These are phyloP conservation scores for Taiozyma sp. DNA, from an alignment of 1,139 yeast genomes.

Conservation along the genomic window DNA sequence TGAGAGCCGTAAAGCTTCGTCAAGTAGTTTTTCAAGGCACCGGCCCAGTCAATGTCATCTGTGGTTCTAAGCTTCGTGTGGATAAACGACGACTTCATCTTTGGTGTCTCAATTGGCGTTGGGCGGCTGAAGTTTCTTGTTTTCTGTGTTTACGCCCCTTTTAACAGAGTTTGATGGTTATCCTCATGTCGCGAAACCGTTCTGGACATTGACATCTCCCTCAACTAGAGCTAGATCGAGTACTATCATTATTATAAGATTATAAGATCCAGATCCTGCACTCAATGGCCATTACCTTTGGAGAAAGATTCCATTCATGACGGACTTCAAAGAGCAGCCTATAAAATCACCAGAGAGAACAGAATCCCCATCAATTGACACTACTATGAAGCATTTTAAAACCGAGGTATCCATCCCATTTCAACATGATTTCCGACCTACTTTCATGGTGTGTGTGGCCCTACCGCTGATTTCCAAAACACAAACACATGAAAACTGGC, in stretches of 20 bases:
- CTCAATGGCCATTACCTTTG: no score
- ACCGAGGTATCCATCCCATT: no score
- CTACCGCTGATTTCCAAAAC: neutral
- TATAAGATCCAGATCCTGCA: no score
- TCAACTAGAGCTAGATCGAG: no score
- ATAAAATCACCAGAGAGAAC: no score
- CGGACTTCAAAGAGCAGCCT: no score
- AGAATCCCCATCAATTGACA: no score
- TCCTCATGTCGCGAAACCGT: neutral
- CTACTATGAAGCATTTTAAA: neutral
- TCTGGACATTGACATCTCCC: neutral
- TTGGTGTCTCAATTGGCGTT: neutral
- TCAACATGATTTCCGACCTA: neutral
- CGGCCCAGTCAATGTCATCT: conserved; percentile 59
- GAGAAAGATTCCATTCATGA: no score
- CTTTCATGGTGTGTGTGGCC: neutral
- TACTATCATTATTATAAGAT: no score
- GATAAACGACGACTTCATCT: conserved; percentile 13
- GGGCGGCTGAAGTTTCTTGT: neutral
- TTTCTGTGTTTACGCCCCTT: neutral
- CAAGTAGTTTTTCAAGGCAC: conserved; percentile 58
- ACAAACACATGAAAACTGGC: neutral
- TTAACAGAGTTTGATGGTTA: neutral
- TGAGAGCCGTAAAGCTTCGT: conserved; percentile 60
- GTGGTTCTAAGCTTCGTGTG: conserved; percentile 43